These are phyloP conservation scores for Tuctoria greenei DNA, from an alignment of 176 grass and related monocot genomes.

Conservation along the genomic window DNA sequence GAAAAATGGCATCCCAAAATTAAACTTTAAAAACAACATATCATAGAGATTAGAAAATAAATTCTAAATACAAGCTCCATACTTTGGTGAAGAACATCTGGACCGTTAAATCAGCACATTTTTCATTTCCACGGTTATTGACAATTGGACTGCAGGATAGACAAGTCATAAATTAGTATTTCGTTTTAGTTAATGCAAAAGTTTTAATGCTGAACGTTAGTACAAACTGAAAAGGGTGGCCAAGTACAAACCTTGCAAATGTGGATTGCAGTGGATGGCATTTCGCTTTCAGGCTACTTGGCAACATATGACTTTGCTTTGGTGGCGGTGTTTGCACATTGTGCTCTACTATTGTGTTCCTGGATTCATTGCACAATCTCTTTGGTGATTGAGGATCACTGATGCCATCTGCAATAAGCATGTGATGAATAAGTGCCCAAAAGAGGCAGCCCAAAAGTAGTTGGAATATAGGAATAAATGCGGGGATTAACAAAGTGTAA, in stretches of 20 bases:
- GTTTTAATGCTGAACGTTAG: conserved; percentile 23
- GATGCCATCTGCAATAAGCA: conserved; percentile 50
- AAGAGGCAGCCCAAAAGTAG: neutral
- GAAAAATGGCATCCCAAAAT: conserved; percentile 35
- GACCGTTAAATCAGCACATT: conserved; percentile 66
- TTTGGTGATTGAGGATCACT: conserved; percentile 59
- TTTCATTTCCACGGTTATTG: conserved; percentile 62
- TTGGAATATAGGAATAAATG: neutral
- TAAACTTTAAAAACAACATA: conserved; percentile 31
- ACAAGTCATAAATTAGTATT: conserved; percentile 30
- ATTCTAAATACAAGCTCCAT: conserved; percentile 30
- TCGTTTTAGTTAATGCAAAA: conserved; percentile 22
- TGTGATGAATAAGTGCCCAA: conserved; percentile 16
- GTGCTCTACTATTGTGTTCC: conserved; percentile 47
- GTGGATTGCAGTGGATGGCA: conserved; percentile 70
- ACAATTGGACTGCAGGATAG: conserved; percentile 66
- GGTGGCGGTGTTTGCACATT: conserved; percentile 68
- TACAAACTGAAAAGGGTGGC: conserved; percentile 28
- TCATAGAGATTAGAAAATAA: conserved; percentile 30
- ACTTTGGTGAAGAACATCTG: conserved; percentile 90
- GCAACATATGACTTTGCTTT: conserved; percentile 52
- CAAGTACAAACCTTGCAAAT: conserved; percentile 76
- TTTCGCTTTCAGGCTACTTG: conserved; percentile 62
- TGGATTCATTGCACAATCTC: conserved; percentile 59
- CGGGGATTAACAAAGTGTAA: neutral